Conservation (phyloP, 768 basidiomycete species). For the Postia placenta region DNA sequence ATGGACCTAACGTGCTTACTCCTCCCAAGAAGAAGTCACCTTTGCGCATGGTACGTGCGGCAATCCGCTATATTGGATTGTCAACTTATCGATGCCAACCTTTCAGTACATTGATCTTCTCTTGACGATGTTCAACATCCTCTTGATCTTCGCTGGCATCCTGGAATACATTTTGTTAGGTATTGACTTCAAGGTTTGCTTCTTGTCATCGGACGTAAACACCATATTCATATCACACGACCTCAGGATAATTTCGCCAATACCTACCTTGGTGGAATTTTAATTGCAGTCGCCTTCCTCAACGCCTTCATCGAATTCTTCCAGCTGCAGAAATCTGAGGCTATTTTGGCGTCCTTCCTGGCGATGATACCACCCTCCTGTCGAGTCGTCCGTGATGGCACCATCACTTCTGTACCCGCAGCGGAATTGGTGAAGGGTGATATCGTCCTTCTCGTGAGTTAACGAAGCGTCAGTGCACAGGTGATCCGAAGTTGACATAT, state of each 20-base stretch:
- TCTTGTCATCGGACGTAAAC: background rate
- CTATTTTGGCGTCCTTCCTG: conserved; percentile 65
- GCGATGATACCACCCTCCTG: conserved; percentile 71
- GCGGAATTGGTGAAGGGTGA: conserved; percentile 63
- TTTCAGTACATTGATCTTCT: conserved; percentile 58
- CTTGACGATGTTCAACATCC: conserved; percentile 56
- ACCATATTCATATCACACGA: background rate
- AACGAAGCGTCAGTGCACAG: background rate
- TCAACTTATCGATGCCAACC: conserved; percentile 7
- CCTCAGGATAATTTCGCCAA: conserved; percentile 52
- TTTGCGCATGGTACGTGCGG: conserved; percentile 46
- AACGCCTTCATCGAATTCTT: conserved; percentile 67
- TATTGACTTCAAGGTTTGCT: conserved; percentile 48
- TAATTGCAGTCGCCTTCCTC: conserved; percentile 61
- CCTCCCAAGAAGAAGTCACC: conserved; percentile 65
- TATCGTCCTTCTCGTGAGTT: conserved; percentile 50
- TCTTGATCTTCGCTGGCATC: conserved; percentile 59
- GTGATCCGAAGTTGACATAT: background rate
- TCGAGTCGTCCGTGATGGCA: conserved; percentile 53
- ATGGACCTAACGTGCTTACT: conserved; percentile 59
- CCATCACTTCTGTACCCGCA: conserved; percentile 50
- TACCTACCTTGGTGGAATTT: conserved; percentile 64
- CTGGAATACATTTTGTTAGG: conserved; percentile 62
- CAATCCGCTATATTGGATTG: background rate
- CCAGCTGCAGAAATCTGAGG: conserved; percentile 70